phyloP scores from a whole-genome alignment of 2,329 filamentous ascomycete species.

The Fusarium ramigenum region DNA sequence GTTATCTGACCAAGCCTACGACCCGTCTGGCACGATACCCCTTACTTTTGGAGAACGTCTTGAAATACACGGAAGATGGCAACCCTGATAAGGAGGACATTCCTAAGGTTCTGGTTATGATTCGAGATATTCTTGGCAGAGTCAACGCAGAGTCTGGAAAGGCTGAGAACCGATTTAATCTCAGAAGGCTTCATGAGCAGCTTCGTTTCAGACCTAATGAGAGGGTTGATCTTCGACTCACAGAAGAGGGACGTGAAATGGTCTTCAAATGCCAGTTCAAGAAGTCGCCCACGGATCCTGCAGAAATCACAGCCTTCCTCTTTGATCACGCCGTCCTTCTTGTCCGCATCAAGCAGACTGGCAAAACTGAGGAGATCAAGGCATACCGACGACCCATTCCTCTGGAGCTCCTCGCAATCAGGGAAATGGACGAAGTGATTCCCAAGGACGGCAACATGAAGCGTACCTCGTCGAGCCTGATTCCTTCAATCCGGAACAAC shows the following conservation, averaged over 20 bases:
- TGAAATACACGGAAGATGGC: constrained; percentile 90
- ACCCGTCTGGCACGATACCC: constrained; percentile 95
- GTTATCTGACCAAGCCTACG: constrained; percentile 96
- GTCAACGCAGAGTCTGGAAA: constrained; percentile 97
- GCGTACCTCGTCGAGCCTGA: constrained; percentile 86
- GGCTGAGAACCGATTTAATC: constrained; percentile 96
- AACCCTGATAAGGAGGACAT: constrained; percentile 93
- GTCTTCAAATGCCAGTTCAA: constrained; percentile 95
- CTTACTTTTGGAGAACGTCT: constrained; percentile 86
- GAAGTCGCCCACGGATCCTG: constrained; percentile 86
- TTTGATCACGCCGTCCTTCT: constrained; percentile 96
- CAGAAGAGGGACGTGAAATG: constrained; percentile 90
- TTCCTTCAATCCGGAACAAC: constrained; percentile 63
- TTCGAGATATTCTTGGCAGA: constrained; percentile 84
- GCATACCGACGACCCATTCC: constrained; percentile 95
- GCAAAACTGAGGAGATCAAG: constrained; percentile 93
- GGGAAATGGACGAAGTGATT: constrained; percentile 96
- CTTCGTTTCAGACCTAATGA: constrained; percentile 91
- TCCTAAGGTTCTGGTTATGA: constrained; percentile 85
- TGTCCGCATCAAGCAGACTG: constrained; percentile 88
- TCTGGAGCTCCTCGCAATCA: constrained; percentile 89
- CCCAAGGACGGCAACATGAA: constrained; percentile 83
- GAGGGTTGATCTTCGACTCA: constrained; percentile 91
- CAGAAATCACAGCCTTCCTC: constrained; percentile 92
- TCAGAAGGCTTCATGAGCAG: constrained; percentile 90